Evolutionary conservation across 805 yeast species (phyloP).

Genomic region (Scheffersomyces stipitis): DNA sequence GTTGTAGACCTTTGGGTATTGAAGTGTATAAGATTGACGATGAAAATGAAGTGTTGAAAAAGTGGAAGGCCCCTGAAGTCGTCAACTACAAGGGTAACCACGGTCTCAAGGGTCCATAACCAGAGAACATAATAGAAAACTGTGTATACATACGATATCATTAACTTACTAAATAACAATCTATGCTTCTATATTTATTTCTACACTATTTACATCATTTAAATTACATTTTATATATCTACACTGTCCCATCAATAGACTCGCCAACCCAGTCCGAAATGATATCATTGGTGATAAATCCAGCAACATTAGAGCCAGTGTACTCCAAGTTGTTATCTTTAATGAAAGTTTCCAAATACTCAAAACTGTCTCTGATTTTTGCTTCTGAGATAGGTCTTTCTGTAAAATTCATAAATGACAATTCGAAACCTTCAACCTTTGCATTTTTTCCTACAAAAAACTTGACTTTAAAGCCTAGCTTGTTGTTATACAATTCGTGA

Average conservation of each 20-base stretch:
- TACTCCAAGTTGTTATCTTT: conserved; percentile 21
- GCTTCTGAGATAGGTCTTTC: conserved; percentile 4
- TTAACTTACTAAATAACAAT: too few relatives aligned
- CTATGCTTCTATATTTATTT: too few relatives aligned
- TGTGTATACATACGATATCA: too few relatives aligned
- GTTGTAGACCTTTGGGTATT: conserved; percentile 63
- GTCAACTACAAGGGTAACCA: conserved; percentile 58
- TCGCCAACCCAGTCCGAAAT: conserved; percentile 47
- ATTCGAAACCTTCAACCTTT: conserved; percentile 19
- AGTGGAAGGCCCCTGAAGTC: conserved; percentile 53
- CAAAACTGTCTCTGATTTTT: conserved; percentile 27
- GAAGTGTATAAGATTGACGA: conserved; percentile 59
- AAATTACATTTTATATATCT: conserved; percentile 5
- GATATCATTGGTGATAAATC: conserved; percentile 42
- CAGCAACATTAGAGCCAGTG: conserved; percentile 44
- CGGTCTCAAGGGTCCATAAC: conserved; percentile 42
- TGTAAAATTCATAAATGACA: conserved; percentile 9
- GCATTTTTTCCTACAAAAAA: conserved; percentile 50
- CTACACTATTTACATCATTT: too few relatives aligned
- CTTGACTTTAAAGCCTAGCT: conserved; percentile 29
- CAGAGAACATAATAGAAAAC: too few relatives aligned
- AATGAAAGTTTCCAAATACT: conserved; percentile 29
- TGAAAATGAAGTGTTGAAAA: conserved; percentile 37
- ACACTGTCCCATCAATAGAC: conserved; percentile 45
- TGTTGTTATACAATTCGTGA: conserved; percentile 41